These are phyloP conservation scores for Saccharum officinarum DNA, from an alignment of 176 grass and related monocot species.

Conservation along the genomic window DNA sequence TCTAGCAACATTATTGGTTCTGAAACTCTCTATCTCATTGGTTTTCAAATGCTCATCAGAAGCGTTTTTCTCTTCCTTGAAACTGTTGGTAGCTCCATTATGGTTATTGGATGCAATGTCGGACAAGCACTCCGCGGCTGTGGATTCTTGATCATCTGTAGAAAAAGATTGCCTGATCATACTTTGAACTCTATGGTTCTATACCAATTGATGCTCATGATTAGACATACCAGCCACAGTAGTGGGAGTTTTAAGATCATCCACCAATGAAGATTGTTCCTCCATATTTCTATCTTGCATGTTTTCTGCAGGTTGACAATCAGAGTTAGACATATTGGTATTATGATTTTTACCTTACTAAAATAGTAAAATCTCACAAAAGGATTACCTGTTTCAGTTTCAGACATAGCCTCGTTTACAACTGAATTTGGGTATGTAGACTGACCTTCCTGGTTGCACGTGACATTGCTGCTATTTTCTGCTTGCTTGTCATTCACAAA, in stretches of 20 bases:
- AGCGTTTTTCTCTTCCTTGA: not conserved
- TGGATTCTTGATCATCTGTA: not conserved
- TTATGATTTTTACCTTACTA: not conserved
- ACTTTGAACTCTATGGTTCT: not conserved
- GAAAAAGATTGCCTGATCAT: not conserved
- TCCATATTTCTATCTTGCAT: not conserved
- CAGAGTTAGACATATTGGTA: not conserved
- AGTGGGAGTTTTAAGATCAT: not conserved
- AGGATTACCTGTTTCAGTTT: not conserved
- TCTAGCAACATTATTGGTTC: not conserved
- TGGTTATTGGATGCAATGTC: not conserved
- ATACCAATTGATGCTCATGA: not conserved
- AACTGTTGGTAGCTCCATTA: not conserved
- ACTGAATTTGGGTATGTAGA: not conserved
- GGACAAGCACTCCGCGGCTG: not conserved
- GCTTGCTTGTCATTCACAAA: not conserved
- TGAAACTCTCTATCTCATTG: not conserved
- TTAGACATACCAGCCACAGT: not conserved
- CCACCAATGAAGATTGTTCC: not conserved
- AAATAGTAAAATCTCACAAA: not conserved
- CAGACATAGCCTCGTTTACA: not conserved
- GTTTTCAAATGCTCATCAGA: not conserved
- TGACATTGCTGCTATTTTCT: not conserved
- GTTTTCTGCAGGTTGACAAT: slow-evolving; percentile 10
- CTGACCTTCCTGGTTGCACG: not conserved